These are phyloP conservation scores for Eimeria necatrix DNA, from an alignment of 169 alveolate genomes.

Conservation along the genomic window DNA sequence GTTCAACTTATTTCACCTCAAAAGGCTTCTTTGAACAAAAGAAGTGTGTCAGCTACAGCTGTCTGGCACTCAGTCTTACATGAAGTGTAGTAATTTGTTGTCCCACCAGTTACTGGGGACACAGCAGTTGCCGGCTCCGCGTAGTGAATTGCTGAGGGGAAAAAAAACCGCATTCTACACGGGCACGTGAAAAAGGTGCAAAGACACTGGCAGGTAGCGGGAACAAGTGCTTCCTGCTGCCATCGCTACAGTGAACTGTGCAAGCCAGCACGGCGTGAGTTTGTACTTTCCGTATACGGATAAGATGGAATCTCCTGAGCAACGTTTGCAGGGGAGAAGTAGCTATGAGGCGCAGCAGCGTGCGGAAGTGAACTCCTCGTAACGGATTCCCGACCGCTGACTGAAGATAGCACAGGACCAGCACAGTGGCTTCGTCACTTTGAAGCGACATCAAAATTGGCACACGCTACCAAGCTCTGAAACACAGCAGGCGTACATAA, in stretches of 20 bases:
- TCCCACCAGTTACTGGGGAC: conserved; percentile 45
- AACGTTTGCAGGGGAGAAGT: conserved; percentile 43
- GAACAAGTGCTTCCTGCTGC: not conserved
- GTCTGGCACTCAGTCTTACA: not conserved
- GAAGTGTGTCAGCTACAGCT: not conserved
- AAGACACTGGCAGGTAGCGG: not conserved
- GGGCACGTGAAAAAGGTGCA: not conserved
- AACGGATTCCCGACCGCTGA: conserved; percentile 19
- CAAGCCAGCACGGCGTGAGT: not conserved
- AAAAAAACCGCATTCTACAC: not conserved
- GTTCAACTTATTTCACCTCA: too few species aligned
- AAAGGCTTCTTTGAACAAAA: not conserved
- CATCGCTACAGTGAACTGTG: not conserved
- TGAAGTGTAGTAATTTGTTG: conserved; percentile 58
- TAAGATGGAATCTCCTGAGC: conserved; percentile 37
- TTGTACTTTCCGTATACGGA: conserved; percentile 43
- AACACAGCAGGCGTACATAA: not conserved
- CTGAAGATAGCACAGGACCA: conserved; percentile 50
- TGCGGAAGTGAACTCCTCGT: conserved; percentile 49
- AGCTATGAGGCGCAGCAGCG: conserved; percentile 45
- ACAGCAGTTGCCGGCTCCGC: conserved; percentile 62
- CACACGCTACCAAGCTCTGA: not conserved
- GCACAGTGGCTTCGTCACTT: not conserved
- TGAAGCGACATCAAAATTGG: not conserved
- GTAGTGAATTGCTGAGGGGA: conserved; percentile 54